Evolutionary conservation across 768 basidiomycete species (phyloP).

Genomic region (Pleurotus platypus): DNA sequence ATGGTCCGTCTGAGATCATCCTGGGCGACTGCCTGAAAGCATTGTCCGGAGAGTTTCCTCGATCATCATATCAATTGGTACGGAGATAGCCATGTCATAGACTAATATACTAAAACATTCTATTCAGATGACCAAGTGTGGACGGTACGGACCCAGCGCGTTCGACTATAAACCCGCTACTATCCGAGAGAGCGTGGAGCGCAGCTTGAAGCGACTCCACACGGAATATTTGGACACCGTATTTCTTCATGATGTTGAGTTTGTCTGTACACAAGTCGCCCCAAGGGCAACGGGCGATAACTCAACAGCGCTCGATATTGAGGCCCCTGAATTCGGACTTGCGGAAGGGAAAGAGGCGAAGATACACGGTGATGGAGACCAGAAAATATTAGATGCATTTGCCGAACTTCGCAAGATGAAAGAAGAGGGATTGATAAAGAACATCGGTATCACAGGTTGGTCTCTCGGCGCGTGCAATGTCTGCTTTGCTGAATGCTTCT

Average conservation of each 20-base stretch:
- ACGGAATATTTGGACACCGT: slow-evolving; percentile 79
- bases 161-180: slow-evolving; percentile 75
- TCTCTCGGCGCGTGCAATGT: background rate
- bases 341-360: slow-evolving; percentile 50
- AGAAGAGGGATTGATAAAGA: slow-evolving; percentile 65
- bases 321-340: slow-evolving; percentile 65
- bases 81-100: slow-evolving; percentile 10
- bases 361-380: slow-evolving; percentile 67
- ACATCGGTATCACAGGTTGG: slow-evolving; percentile 79
- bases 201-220: slow-evolving; percentile 64
- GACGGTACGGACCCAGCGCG: slow-evolving; percentile 57
- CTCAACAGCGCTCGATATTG: slow-evolving; percentile 45
- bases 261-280: slow-evolving; percentile 51
- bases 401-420: slow-evolving; percentile 64
- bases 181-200: slow-evolving; percentile 62
- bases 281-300: slow-evolving; percentile 56
- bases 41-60: slow-evolving; percentile 67
- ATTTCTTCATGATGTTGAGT: slow-evolving; percentile 85
- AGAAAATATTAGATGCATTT: slow-evolving; percentile 64
- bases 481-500: background rate
- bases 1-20: slow-evolving; percentile 77
- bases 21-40: slow-evolving; percentile 62
- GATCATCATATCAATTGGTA: slow-evolving; percentile 74
- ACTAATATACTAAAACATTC: background rate
- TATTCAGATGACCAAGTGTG: slow-evolving; percentile 80